These are phyloP conservation scores for Marasmius tenuissimus DNA, from an alignment of 1,284 basidiomycete species.

Conservation along the genomic window DNA sequence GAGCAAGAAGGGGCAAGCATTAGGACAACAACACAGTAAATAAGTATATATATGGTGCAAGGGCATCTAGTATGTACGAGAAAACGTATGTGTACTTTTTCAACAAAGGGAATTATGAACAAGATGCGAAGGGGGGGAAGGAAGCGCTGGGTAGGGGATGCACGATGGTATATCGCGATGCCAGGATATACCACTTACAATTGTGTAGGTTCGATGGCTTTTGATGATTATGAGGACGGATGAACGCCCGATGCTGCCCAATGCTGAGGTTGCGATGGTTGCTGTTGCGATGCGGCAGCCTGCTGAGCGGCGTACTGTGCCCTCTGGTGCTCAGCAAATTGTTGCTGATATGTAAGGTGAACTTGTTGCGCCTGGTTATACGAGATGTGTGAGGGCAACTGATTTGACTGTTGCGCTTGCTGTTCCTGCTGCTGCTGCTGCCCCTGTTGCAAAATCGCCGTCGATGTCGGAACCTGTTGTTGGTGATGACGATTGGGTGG, in stretches of 20 bases:
- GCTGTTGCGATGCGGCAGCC: background rate
- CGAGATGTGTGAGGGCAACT: slow-evolving; percentile 10
- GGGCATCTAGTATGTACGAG: background rate
- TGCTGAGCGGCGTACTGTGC: slow-evolving; percentile 18
- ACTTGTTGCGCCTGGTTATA: slow-evolving; percentile 20
- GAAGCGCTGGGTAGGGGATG: background rate
- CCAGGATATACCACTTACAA: background rate
- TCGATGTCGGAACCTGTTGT: background rate
- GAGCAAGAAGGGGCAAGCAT: background rate
- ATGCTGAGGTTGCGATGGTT: background rate
- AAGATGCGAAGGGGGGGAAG: background rate
- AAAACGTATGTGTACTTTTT: background rate
- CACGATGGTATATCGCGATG: background rate
- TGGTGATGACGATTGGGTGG: background rate
- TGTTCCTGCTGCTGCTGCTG: slow-evolving; percentile 6
- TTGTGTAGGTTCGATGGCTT: background rate
- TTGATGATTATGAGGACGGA: background rate
- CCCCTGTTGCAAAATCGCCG: slow-evolving; percentile 1
- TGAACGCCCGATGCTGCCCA: background rate
- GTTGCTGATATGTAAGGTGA: slow-evolving; percentile 18
- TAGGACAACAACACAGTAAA: background rate
- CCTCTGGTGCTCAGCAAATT: slow-evolving; percentile 13
- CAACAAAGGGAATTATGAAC: background rate
- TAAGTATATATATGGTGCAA: background rate
- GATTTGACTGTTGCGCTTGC: slow-evolving; percentile 4